Percentiles rank a stretch among this genome's conserved stretches.
These are phyloP conservation scores for Erythrophleum fordii DNA, from an alignment of 306 rosid species.

Conservation along the genomic window DNA sequence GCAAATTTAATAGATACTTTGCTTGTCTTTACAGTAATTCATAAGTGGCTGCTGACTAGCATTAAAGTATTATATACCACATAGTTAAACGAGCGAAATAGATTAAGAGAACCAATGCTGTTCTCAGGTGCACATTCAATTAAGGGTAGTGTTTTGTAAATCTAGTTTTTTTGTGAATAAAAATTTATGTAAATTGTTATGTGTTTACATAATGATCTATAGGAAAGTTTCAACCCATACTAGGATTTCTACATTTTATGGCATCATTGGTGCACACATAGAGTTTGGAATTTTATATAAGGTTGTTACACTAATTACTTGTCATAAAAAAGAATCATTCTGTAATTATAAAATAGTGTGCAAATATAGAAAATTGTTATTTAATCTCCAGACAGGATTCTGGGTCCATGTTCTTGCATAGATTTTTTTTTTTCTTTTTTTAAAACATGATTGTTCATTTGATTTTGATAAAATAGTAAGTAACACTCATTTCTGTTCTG, in stretches of 20 bases:
- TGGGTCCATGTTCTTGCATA: background rate
- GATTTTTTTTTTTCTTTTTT: background rate
- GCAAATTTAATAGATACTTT: too few species aligned
- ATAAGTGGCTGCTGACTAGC: background rate
- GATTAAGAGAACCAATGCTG: too few species aligned
- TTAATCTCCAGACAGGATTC: constrained; percentile 11
- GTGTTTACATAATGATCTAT: background rate
- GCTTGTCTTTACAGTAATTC: too few species aligned
- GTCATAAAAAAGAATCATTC: background rate
- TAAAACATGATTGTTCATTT: constrained; percentile 31
- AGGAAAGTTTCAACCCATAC: background rate
- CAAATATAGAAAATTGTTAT: constrained; percentile 19
- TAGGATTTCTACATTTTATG: too few species aligned
- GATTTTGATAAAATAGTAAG: constrained; percentile 34
- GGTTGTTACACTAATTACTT: background rate
- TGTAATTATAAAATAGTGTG: constrained; percentile 6
- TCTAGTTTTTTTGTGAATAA: too few species aligned
- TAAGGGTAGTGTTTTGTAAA: too few species aligned
- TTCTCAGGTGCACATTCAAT: too few species aligned
- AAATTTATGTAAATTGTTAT: too few species aligned
- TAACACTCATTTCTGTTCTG: constrained; percentile 42
- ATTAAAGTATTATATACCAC: background rate
- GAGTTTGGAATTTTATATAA: background rate
- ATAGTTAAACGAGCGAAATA: too few species aligned
- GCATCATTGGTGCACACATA: background rate